Percentiles rank a stretch among this genome's conserved stretches.
phyloP scores from a whole-genome alignment of 2,329 filamentous ascomycete species.

The Tolypocladium nubicola region DNA sequence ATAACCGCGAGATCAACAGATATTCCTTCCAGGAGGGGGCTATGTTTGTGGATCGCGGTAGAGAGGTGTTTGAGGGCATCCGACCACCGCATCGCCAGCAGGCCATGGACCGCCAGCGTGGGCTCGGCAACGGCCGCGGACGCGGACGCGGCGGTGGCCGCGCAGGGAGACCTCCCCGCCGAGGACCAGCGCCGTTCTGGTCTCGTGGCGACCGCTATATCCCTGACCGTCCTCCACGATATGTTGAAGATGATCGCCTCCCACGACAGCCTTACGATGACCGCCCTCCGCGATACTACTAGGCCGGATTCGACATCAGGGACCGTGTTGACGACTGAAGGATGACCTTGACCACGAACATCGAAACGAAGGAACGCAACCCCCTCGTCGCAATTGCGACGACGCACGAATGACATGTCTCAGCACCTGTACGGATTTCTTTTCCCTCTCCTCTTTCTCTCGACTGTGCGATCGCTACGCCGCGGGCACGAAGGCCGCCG shows the following conservation, averaged over 20 bases:
- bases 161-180: slow-evolving; percentile 16
- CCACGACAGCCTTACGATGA: neutral
- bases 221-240: slow-evolving; percentile 3
- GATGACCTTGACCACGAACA: neutral
- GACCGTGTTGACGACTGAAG: neutral
- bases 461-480: neutral
- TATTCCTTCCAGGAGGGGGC: slow-evolving; percentile 64
- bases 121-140: slow-evolving; percentile 16
- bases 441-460: too few relatives aligned
- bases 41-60: slow-evolving; percentile 59
- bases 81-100: slow-evolving; percentile 45
- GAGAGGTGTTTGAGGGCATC: slow-evolving; percentile 57
- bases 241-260: too few relatives aligned
- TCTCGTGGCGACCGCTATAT: slow-evolving; percentile 10
- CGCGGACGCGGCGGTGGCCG: slow-evolving; percentile 12
- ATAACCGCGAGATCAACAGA: slow-evolving; percentile 47
- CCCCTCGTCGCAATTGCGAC: neutral
- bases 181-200: slow-evolving; percentile 10
- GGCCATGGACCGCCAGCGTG: slow-evolving; percentile 22
- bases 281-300: neutral
- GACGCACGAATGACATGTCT: neutral
- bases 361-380: neutral
- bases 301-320: neutral
- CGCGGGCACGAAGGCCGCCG: neutral
- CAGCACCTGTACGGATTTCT: neutral